These are phyloP conservation scores for Aureobasidium vineae DNA, from an alignment of 2,329 filamentous ascomycete species.

Conservation along the genomic window DNA sequence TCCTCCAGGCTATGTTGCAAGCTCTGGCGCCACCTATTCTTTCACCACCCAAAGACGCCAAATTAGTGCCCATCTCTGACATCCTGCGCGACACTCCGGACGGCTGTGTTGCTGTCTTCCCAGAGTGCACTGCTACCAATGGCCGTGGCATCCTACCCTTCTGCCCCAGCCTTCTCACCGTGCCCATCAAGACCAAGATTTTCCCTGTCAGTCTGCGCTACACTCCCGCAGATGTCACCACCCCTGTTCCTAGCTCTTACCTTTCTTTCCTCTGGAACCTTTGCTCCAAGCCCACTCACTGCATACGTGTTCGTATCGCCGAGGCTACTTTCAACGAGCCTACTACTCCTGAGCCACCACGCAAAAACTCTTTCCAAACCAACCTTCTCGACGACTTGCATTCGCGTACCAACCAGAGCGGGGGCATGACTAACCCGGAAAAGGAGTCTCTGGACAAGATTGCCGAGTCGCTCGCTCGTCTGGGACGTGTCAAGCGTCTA, in stretches of 20 bases:
- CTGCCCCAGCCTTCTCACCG: constrained; percentile 70
- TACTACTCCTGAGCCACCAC: constrained; percentile 31
- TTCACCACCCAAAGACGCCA: constrained; percentile 36
- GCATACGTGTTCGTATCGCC: constrained; percentile 86
- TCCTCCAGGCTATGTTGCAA: constrained; percentile 70
- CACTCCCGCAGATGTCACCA: constrained; percentile 83
- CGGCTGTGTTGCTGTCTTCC: constrained; percentile 81
- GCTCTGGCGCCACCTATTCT: constrained; percentile 58
- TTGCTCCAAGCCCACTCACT: constrained; percentile 79
- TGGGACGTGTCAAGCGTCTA: constrained; percentile 86
- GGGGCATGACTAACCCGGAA: constrained; percentile 55
- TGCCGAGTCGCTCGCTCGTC: constrained; percentile 78
- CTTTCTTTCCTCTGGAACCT: constrained; percentile 78
- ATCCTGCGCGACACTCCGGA: constrained; percentile 68
- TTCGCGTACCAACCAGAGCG: constrained; percentile 29
- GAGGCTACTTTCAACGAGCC: constrained; percentile 59
- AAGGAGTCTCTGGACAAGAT: constrained; percentile 72
- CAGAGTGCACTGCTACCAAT: constrained; percentile 92
- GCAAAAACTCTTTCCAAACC: constrained; percentile 42
- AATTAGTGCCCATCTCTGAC: constrained; percentile 39
- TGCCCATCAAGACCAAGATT: constrained; percentile 67
- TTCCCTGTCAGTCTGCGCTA: constrained; percentile 92
- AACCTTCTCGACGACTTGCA: constrained; percentile 51
- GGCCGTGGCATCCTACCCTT: constrained; percentile 85
- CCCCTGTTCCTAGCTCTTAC: constrained; percentile 76